Evolutionary conservation across 345 rosid species (phyloP).

Genomic region (Salix dunnii): DNA sequence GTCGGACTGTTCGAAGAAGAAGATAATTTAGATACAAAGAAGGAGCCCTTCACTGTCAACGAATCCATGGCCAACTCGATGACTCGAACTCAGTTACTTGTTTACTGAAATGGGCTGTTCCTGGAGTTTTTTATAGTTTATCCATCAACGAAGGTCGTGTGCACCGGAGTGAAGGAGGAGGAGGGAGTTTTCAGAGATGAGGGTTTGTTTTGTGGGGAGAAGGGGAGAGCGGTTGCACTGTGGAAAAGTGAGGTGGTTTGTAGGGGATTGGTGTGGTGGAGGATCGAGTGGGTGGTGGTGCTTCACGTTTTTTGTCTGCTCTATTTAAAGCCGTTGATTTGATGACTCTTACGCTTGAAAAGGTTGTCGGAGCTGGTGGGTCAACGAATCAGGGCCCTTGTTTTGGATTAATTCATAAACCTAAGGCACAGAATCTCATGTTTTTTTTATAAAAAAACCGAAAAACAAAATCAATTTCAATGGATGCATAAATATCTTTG

Average conservation of each 20-base stretch:
- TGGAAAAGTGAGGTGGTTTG: conserved; percentile 1
- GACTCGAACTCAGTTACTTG: conserved; percentile 4
- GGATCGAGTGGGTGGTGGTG: background rate
- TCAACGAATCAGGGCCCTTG: background rate
- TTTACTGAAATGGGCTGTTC: background rate
- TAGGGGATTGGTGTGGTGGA: background rate
- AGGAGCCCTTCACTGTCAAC: conserved; percentile 42
- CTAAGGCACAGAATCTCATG: background rate
- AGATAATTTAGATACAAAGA: conserved; percentile 16
- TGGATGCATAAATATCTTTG: no score
- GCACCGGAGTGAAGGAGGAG: background rate
- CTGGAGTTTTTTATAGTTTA: background rate
- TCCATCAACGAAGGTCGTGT: conserved; percentile 1
- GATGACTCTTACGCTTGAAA: background rate
- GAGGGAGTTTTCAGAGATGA: conserved; percentile 16
- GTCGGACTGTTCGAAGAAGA: conserved; percentile 28
- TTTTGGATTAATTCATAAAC: background rate
- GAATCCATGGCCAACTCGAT: conserved; percentile 42
- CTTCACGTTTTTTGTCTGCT: background rate
- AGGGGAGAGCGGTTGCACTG: background rate
- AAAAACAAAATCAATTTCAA: no score
- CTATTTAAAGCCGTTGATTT: background rate
- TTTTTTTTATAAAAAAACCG: background rate
- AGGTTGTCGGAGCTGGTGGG: background rate
- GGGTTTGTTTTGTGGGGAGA: conserved; percentile 22